Base-by-base conservation (phyloP, 768 basidiomycete species). In the Mycena olivaceomarginata region DNA sequence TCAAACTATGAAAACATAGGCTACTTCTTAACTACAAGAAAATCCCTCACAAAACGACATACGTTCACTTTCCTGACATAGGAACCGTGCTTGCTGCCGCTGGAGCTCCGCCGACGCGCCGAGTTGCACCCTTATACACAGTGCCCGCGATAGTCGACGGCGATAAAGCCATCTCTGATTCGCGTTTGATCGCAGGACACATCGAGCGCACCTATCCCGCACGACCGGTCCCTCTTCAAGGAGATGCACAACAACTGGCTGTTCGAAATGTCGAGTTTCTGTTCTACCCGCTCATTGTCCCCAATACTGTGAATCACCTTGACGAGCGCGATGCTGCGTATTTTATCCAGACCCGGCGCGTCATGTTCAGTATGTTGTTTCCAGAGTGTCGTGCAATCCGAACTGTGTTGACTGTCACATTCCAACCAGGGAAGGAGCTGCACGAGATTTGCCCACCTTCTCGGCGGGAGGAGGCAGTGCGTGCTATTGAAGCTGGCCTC, bases 131-230 rank as follows among this genome's bases (percentile, higher is more conserved):
- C 1, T 22, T 16, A 10, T 71, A 71, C 60, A 71, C 69, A 13
- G 57, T 70, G 40, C 69, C 69, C 31, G 69, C 69, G 20, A 59
- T 70, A n/a, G 25, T 70, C 40, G 69, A 70, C 57, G 69, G 57
- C 7, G 40, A 60, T 0, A 59, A 12, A 7, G 57, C 22, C 16
- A 45, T 70, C 20, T n/a, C 69, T 5, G 69, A 70, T 13, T 59
- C 69, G 15, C 69, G 69, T 18, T 9, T 15, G 25, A 62, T 70
- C 41, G 69, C 69, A 4, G 69, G 45, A 22, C 62, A 70, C 57
- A 39, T 70, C 39, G 69, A 70, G 12, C 31, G 53, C 41, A 70
- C 57, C 18, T 70, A 62, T 53, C 39, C 69, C 13, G 12, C 39
- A 5, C 40, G 40, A 12, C 40, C 69, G n/a, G 53, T 70, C 7